Evolutionary conservation across 768 basidiomycete genomes (phyloP), one percentile per base, ranked within the genome.

Genomic region (Boletus barrowsii): DNA sequence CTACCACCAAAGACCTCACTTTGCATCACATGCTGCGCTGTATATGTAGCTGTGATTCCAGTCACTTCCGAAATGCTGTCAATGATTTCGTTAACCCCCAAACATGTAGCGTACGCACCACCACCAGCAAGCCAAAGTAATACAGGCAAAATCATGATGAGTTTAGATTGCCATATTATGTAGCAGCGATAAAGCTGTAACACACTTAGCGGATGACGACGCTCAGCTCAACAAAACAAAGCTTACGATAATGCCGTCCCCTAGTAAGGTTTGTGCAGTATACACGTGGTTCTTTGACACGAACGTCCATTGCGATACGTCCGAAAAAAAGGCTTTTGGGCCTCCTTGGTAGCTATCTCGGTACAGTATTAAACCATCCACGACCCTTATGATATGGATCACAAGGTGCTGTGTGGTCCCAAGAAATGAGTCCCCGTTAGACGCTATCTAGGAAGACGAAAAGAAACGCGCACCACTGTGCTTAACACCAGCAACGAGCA

Each of bases 401-500:
- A 48, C 54, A n/a, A 68, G 39, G 30, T 69, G 68, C 68, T 69
- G 44, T 32, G 30, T 15, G n/a, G 13, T 8, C n/a, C 17, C 13
- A 6, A 37, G 6, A 30, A 35, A 29, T 26, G 18, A 40, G 15
- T 37, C 1, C 11, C 13, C 20, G 35, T 18, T 5, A 15, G 35
- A 15, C 14, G 2, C 2, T 5, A 17, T 18, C 13, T 17, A 11
- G 2, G 5, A 22, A 15, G 26, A 42, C 2, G 18, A 53, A 14
- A 11, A 39, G 18, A 36, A 33, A 39, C 1, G 47, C 63, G 45
- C n/a, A 69, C 69, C 26, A 49, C 52, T 1, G 68, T 70, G 42
- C 69, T 72, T 4, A 58, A 46, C 10, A 59, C 14, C 5, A 72
- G 57, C 11, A 72, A 53, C 15, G 62, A 36, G 13, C 54, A 62